These are phyloP conservation scores for Neurospora crassa DNA, from an alignment of 2,329 filamentous ascomycete genomes.

Conservation along the genomic window DNA sequence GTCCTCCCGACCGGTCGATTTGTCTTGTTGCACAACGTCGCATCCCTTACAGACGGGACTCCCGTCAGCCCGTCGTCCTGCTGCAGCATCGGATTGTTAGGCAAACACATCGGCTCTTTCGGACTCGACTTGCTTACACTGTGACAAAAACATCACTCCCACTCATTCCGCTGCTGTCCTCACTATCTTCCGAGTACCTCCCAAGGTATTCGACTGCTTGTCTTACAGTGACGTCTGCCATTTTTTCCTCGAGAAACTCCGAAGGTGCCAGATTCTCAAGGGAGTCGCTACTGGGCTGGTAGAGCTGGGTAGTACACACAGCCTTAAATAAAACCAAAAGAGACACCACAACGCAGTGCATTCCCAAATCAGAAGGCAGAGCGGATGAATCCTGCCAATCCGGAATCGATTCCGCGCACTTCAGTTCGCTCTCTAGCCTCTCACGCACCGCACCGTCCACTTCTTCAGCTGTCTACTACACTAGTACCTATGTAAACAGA, in stretches of 20 bases:
- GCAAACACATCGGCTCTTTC: background rate
- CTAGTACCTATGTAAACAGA: too few relatives aligned
- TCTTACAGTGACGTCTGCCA: background rate
- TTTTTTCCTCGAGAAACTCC: background rate
- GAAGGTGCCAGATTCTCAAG: too few relatives aligned
- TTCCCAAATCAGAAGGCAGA: too few relatives aligned
- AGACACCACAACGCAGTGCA: too few relatives aligned
- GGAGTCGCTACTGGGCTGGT: background rate
- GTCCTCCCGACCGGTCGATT: background rate
- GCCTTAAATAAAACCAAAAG: too few relatives aligned
- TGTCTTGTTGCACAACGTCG: background rate
- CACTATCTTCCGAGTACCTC: background rate
- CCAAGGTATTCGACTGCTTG: background rate
- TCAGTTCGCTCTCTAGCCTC: too few relatives aligned
- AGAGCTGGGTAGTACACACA: too few relatives aligned
- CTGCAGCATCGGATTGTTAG: background rate
- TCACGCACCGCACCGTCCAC: too few relatives aligned
- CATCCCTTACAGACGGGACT: background rate
- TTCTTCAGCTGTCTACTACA: too few relatives aligned
- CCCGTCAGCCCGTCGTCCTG: background rate
- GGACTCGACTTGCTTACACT: background rate
- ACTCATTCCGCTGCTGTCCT: background rate
- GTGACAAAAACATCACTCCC: background rate
- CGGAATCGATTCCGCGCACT: too few relatives aligned
- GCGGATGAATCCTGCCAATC: too few relatives aligned